These are phyloP conservation scores for Tarenaya hassleriana DNA, from an alignment of 345 rosid species.

Conservation along the genomic window DNA sequence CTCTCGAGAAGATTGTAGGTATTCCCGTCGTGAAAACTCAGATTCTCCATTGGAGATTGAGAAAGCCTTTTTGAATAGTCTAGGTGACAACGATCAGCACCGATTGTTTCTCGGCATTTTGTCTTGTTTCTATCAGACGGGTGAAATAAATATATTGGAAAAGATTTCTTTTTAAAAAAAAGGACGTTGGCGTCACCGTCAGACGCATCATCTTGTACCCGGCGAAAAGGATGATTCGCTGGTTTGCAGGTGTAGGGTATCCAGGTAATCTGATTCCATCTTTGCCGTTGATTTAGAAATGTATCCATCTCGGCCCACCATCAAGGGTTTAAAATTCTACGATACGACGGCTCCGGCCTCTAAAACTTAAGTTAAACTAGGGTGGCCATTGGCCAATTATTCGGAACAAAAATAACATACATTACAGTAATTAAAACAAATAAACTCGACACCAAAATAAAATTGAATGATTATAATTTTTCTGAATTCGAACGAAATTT, in stretches of 20 bases:
- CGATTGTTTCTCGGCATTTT: background rate
- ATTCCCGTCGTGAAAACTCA: constrained; percentile 63
- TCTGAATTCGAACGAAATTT: too few relatives aligned
- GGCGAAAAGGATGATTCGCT: constrained; percentile 13
- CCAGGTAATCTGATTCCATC: background rate
- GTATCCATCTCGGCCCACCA: too few relatives aligned
- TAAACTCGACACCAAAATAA: too few relatives aligned
- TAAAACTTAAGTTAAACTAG: too few relatives aligned
- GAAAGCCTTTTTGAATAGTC: background rate
- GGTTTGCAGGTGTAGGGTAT: constrained; percentile 6
- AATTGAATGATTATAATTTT: too few relatives aligned
- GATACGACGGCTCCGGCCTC: too few relatives aligned
- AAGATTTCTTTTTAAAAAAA: too few relatives aligned
- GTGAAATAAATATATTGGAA: background rate
- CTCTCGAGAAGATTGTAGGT: constrained; percentile 44
- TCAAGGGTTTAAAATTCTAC: too few relatives aligned
- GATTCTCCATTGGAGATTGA: constrained; percentile 33
- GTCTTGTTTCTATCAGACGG: background rate
- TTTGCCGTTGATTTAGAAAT: constrained; percentile 21
- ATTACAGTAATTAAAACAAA: too few relatives aligned
- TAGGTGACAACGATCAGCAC: constrained; percentile 16
- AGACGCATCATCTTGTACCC: constrained; percentile 17
- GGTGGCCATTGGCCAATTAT: too few relatives aligned
- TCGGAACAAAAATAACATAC: too few relatives aligned
- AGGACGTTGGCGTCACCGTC: constrained; percentile 10